Conservation (phyloP, 2,329 filamentous ascomycete species). For the Graphiopsis chlorocephala region DNA sequence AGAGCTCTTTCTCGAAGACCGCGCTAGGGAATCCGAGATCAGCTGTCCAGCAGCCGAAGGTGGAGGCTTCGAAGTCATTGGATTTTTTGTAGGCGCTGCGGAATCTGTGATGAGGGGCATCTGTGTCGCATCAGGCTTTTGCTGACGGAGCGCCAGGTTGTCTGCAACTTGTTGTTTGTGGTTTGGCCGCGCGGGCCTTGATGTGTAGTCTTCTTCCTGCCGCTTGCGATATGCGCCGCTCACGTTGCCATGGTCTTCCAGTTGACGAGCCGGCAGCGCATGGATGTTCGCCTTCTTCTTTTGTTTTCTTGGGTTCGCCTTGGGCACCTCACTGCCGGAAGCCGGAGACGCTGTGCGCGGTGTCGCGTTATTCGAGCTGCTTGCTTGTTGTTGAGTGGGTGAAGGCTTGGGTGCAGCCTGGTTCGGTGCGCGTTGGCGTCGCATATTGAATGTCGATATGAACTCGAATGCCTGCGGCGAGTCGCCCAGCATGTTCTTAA, state of each 20-base stretch:
- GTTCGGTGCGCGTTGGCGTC: conserved; percentile 43
- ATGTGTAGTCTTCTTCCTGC: conserved; percentile 67
- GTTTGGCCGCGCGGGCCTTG: conserved; percentile 46
- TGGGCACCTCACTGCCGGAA: conserved; percentile 24
- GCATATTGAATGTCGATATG: conserved; percentile 71
- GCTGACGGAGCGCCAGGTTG: conserved; percentile 46
- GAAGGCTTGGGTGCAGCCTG: conserved; percentile 15
- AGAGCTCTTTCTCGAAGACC: conserved; percentile 48
- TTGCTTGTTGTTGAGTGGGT: conserved; percentile 5
- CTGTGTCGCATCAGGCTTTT: conserved; percentile 48
- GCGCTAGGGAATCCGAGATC: conserved; percentile 66
- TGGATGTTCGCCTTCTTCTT: conserved; percentile 44
- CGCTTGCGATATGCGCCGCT: conserved; percentile 75
- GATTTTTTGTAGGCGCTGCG: conserved; percentile 43
- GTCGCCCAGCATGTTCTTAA: conserved; percentile 84
- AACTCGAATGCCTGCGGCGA: conserved; percentile 72
- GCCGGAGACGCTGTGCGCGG: conserved; percentile 22
- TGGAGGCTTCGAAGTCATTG: conserved; percentile 51
- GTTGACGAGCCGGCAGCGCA: conserved; percentile 39
- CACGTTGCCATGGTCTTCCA: conserved; percentile 61
- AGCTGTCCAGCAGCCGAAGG: conserved; percentile 73
- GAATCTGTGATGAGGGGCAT: conserved; percentile 44
- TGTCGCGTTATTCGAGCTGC: conserved; percentile 8
- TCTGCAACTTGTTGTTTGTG: conserved; percentile 41
- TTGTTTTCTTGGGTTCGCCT: conserved; percentile 31